Evolutionary conservation across 805 yeast species (phyloP).

Genomic region (Metschnikowia lunata): DNA sequence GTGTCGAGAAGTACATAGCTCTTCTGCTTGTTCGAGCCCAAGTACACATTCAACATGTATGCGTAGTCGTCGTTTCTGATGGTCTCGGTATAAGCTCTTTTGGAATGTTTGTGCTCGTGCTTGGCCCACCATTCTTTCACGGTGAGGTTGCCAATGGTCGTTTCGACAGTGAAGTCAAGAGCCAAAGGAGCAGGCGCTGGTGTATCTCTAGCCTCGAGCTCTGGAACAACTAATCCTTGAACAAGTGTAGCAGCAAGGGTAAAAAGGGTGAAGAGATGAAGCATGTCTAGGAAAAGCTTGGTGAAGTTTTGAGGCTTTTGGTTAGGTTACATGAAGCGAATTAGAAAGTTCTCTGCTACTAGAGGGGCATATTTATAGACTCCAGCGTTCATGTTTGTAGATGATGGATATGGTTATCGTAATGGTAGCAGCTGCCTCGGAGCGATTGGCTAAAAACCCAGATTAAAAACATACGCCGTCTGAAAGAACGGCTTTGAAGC

Average conservation of each 20-base stretch:
- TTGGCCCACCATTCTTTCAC: slow-evolving; percentile 5
- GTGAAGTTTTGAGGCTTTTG: no score
- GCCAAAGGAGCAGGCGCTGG: slow-evolving; percentile 8
- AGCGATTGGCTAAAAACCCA: no score
- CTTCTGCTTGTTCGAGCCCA: slow-evolving; percentile 14
- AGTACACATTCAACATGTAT: slow-evolving; percentile 10
- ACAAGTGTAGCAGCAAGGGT: slow-evolving; percentile 8
- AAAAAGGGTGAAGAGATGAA: slow-evolving; percentile 4
- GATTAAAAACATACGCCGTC: no score
- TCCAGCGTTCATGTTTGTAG: no score
- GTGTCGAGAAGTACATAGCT: slow-evolving; percentile 37
- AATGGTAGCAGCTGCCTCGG: no score
- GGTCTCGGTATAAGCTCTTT: neutral
- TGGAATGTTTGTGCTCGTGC: neutral
- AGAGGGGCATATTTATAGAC: no score
- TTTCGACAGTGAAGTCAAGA: slow-evolving; percentile 11
- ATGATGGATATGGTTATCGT: no score
- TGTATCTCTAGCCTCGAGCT: slow-evolving; percentile 1
- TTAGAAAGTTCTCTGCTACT: no score
- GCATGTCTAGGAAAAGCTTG: neutral
- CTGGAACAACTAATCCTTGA: slow-evolving; percentile 8
- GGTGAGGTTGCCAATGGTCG: slow-evolving; percentile 1
- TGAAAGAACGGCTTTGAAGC: no score
- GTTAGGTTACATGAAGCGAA: no score
- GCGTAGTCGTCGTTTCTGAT: slow-evolving; percentile 4